phyloP scores from a whole-genome alignment of 2,329 filamentous ascomycete species.

The Alternaria atra region DNA sequence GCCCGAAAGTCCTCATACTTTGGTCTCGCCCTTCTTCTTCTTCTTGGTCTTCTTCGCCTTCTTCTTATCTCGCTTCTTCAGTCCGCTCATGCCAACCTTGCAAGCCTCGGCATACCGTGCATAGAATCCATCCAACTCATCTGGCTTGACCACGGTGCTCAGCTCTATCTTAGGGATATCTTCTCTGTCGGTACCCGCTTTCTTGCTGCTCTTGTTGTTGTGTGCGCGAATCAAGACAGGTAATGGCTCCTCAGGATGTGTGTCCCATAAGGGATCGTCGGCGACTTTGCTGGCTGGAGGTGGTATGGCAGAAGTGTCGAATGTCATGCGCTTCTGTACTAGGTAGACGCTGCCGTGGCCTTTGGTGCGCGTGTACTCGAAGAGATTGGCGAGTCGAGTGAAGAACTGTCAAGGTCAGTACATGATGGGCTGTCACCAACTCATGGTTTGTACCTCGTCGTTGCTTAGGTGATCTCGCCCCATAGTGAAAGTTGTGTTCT shows the following conservation, averaged over 20 bases:
- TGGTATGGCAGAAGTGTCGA: constrained; percentile 52
- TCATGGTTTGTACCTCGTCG: constrained; percentile 64
- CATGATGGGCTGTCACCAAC: background rate
- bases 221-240: constrained; percentile 85
- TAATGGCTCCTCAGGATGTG: constrained; percentile 66
- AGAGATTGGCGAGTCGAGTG: constrained; percentile 71
- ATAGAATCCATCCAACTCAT: constrained; percentile 83
- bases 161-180: constrained; percentile 74
- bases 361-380: constrained; percentile 71
- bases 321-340: constrained; percentile 73
- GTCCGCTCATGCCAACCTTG: constrained; percentile 83
- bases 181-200: constrained; percentile 47
- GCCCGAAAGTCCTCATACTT: constrained; percentile 20
- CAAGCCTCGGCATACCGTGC: constrained; percentile 86
- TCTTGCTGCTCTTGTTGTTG: constrained; percentile 72
- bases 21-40: constrained; percentile 64
- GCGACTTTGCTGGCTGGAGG: constrained; percentile 51
- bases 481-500: constrained; percentile 51
- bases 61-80: constrained; percentile 94
- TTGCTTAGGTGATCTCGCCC: constrained; percentile 64
- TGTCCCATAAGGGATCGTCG: constrained; percentile 67
- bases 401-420: constrained; percentile 70
- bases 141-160: constrained; percentile 81
- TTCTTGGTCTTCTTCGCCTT: constrained; percentile 82
- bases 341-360: constrained; percentile 78